Base-by-base conservation (phyloP, 2,329 filamentous ascomycete genomes). In the Dothideomycetidae sp. region DNA sequence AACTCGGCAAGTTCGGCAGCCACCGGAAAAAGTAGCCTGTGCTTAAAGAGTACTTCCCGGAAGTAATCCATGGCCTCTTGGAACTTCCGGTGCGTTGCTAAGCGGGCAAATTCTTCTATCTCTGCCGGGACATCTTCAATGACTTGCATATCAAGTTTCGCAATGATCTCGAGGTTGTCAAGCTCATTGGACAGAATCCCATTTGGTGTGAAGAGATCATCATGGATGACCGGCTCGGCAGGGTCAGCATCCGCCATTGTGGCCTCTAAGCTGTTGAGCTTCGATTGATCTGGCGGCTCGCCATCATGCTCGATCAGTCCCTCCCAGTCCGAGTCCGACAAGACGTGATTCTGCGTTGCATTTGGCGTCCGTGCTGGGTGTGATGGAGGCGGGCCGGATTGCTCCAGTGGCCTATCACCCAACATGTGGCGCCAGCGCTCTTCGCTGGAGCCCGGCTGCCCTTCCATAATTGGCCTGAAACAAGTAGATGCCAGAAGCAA, bases 81-180 rank as follows among this genome's bases (percentile, higher is more conserved):
- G 15, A 14, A 29, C 10, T 15, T 9, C 3, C 34, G 15, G 16
- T 36, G 28, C 15, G 16, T 29, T 10, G 23, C 18, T 2, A 36
- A 13, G 21, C 34, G 5, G 2, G 29, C 12, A 15, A 36, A 36
- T 3, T 29, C n/a, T 3, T 3, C 21, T 11, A 36, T 19, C 23
- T 36, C 34, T 12, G 21, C 21, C 2, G 34, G 34, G n/a, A 36
- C 15, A 11, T 36, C 34, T 12, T 36, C 34, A 11, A 36, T 5
- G 5, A 36, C 14, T 2, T 19, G 34, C 3, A 36, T n/a, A 26
- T 26, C 21, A 7, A 26, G 21, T n/a, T 26, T 7, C n/a, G 21
- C 21, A 7, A 26, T 26, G n/a, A 26, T n/a, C n/a, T 26, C 21
- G 21, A 26, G n/a, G 21, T 26, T n/a, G n/a, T n/a, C n/a, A n/a